Conservation (phyloP, 768 basidiomycete species). For the Psilocybe subaeruginosa region DNA sequence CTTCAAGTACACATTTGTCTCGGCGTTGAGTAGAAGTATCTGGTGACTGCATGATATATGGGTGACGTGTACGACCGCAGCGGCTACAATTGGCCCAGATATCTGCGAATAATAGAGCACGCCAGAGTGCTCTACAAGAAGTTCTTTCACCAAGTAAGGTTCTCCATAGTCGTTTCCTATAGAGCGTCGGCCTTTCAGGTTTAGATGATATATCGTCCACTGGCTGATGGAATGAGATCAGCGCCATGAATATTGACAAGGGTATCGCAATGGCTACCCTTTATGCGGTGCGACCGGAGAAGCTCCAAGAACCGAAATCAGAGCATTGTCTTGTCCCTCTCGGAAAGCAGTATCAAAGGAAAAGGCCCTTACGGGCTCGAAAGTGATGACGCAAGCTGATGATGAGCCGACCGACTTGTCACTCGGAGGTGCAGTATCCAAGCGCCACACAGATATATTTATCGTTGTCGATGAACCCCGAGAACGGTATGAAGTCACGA, state of each 20-base stretch:
- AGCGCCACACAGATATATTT: conserved; percentile 47
- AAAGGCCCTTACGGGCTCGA: conserved; percentile 31
- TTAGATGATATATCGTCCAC: conserved; percentile 16
- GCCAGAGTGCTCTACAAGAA: conserved; percentile 17
- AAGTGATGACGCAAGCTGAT: conserved; percentile 27
- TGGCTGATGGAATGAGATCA: background rate
- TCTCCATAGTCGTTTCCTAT: conserved; percentile 1
- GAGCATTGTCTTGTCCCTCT: conserved; percentile 18
- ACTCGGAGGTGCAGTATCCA: conserved; percentile 12
- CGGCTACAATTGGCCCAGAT: conserved; percentile 30
- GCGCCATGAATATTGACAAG: background rate
- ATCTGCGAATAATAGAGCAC: conserved; percentile 22
- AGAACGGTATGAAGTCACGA: conserved; percentile 43
- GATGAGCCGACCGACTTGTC: conserved; percentile 4
- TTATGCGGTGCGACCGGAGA: conserved; percentile 12
- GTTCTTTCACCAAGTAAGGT: conserved; percentile 13
- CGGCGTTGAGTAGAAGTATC: conserved; percentile 33
- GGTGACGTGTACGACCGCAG: conserved; percentile 23
- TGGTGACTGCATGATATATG: conserved; percentile 22
- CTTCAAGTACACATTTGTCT: conserved; percentile 14
- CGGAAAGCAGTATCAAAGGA: conserved; percentile 37
- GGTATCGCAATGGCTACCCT: conserved; percentile 7
- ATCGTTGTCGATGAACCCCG: conserved; percentile 31
- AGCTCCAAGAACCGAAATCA: conserved; percentile 25
- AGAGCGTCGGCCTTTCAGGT: conserved; percentile 13